phyloP scores from a whole-genome alignment of 176 grass and related monocot species.

The Raddia guianensis region DNA sequence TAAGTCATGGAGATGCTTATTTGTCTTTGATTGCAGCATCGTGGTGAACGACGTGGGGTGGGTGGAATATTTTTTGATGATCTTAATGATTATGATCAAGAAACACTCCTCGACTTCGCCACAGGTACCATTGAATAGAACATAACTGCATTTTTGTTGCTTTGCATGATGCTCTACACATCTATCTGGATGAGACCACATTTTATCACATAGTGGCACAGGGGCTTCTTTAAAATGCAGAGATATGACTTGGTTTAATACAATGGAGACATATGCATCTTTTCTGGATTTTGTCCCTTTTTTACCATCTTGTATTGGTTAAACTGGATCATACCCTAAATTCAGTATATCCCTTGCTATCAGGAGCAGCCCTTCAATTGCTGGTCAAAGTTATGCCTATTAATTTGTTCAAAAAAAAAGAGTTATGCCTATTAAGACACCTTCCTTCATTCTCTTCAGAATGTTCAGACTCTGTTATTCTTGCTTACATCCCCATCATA shows the following conservation, averaged over 20 bases:
- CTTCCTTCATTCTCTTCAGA: slow-evolving; percentile 33
- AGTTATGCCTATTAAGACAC: neutral
- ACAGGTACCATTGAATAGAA: slow-evolving; percentile 41
- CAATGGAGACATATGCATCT: neutral
- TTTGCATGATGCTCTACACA: neutral
- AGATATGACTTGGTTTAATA: neutral
- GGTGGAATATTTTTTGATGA: slow-evolving; percentile 90
- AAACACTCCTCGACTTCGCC: slow-evolving; percentile 62
- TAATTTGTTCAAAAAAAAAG: neutral
- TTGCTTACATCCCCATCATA: slow-evolving; percentile 78
- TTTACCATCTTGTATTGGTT: neutral
- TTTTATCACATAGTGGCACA: neutral
- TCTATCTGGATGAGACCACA: neutral
- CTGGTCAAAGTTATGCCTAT: neutral
- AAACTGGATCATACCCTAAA: neutral
- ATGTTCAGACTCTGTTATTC: slow-evolving; percentile 65
- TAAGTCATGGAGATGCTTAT: neutral
- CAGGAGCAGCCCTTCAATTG: neutral
- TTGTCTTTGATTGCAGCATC: slow-evolving; percentile 57
- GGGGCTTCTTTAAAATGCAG: neutral
- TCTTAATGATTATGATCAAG: slow-evolving; percentile 67
- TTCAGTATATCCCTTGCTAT: neutral
- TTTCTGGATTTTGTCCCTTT: neutral
- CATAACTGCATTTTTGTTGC: neutral
- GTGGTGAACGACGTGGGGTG: slow-evolving; percentile 64